These are phyloP conservation scores for Psophocarpus tetragonolobus DNA, from an alignment of 306 rosid species.

Conservation along the genomic window DNA sequence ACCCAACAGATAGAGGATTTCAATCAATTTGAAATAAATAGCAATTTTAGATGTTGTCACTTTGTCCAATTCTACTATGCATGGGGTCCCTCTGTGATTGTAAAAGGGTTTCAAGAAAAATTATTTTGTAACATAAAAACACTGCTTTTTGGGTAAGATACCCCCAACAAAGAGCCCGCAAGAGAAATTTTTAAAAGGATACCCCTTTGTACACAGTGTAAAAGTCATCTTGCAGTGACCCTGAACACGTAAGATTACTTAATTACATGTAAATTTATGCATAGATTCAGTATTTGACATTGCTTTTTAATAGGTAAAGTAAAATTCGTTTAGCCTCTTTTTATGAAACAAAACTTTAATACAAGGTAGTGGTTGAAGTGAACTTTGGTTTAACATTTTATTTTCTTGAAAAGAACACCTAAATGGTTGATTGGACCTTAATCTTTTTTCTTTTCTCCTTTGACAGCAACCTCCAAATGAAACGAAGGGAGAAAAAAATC, in stretches of 20 bases:
- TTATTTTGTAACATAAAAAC: background rate
- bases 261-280: background rate
- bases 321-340: background rate
- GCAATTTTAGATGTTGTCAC: slow-evolving; percentile 33
- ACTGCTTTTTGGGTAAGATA: slow-evolving; percentile 32
- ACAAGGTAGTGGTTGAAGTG: slow-evolving; percentile 10
- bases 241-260: background rate
- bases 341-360: slow-evolving; percentile 35
- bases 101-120: slow-evolving; percentile 20
- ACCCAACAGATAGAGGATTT: slow-evolving; percentile 28
- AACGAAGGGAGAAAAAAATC: background rate
- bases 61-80: slow-evolving; percentile 22
- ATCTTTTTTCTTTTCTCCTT: slow-evolving; percentile 37
- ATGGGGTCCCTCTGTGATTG: slow-evolving; percentile 34
- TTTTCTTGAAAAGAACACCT: slow-evolving; percentile 71
- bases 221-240: background rate
- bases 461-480: slow-evolving; percentile 38
- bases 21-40: slow-evolving; percentile 29
- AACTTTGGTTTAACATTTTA: slow-evolving; percentile 26
- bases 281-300: no score
- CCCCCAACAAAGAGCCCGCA: background rate
- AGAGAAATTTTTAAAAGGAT: background rate
- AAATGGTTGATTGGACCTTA: slow-evolving; percentile 34
- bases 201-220: background rate
- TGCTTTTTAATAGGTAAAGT: background rate